phyloP scores from a whole-genome alignment of 2,329 filamentous ascomycete genomes.

The Hyphodiscus sp. region DNA sequence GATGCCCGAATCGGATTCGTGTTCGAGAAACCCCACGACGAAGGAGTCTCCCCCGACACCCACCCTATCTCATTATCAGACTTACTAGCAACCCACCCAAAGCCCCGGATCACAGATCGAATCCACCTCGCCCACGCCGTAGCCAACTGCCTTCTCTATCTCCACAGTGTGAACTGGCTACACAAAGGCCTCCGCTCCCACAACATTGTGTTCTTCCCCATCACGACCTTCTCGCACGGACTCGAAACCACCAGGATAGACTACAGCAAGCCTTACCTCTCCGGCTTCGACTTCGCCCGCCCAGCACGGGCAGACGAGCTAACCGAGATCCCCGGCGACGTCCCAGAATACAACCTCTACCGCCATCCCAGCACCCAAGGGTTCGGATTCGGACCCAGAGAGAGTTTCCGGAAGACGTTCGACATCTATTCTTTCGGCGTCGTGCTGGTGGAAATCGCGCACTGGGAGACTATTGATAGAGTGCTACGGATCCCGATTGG shows the following conservation, averaged over 20 bases:
- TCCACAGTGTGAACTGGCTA: constrained; percentile 50
- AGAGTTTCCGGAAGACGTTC: constrained; percentile 35
- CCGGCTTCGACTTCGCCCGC: constrained; percentile 49
- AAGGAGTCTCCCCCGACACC: constrained; percentile 29
- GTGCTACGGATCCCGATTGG: constrained; percentile 36
- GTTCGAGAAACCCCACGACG: constrained; percentile 42
- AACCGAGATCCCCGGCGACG: constrained; percentile 42
- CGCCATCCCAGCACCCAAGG: constrained; percentile 35
- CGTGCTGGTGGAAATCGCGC: constrained; percentile 47
- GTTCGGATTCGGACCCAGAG: constrained; percentile 11
- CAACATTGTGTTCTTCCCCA: constrained; percentile 46
- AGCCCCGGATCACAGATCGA: constrained; percentile 45
- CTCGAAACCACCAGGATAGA: constrained; percentile 25
- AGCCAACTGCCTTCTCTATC: constrained; percentile 45
- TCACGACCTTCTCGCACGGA: constrained; percentile 4
- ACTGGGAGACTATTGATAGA: constrained; percentile 42
- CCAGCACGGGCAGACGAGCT: constrained; percentile 43
- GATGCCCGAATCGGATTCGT: constrained; percentile 44
- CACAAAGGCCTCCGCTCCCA: constrained; percentile 51
- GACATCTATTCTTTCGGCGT: constrained; percentile 49
- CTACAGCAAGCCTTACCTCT: constrained; percentile 38
- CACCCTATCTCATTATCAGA: constrained; percentile 42
- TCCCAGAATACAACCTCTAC: constrained; percentile 43
- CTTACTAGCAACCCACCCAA: constrained; percentile 36
- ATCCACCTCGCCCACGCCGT: constrained; percentile 45